phyloP scores from a whole-genome alignment of 306 rosid species.

The Castanea sativa region DNA sequence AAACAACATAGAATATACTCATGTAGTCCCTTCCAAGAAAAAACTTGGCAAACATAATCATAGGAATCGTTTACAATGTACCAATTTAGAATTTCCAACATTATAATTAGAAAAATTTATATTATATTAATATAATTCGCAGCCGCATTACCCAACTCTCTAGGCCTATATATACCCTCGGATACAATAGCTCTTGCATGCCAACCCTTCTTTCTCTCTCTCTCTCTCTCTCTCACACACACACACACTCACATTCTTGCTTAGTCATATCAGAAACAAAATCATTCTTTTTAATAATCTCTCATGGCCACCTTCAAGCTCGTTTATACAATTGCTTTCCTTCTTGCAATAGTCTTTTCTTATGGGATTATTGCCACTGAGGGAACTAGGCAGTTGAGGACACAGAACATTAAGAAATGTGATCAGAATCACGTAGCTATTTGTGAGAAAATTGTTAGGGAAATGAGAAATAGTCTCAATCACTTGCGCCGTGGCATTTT shows the following conservation, averaged over 20 bases:
- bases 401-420: not conserved
- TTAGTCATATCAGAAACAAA: not conserved
- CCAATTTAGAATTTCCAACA: not conserved
- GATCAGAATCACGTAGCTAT: not conserved
- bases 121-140: not conserved
- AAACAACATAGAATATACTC: conserved; percentile 22
- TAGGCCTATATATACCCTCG: conserved; percentile 46
- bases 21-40: conserved; percentile 13
- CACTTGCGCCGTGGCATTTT: conserved; percentile 25
- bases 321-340: conserved; percentile 17
- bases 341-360: conserved; percentile 33
- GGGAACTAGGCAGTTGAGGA: conserved; percentile 35
- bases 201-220: conserved; percentile 14
- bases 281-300: not conserved
- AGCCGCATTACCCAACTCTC: not conserved
- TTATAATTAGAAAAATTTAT: not conserved
- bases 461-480: conserved; percentile 2
- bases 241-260: not conserved
- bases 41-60: conserved; percentile 47
- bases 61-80: conserved; percentile 21
- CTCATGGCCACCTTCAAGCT: conserved; percentile 48
- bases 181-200: conserved; percentile 16
- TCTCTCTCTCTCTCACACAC: conserved; percentile 1
- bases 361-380: conserved; percentile 18
- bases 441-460: not conserved